Evolutionary conservation across 176 grass and related monocot species (phyloP), one percentile per base, ranked within the genome.

Genomic region (Carex pumila): DNA sequence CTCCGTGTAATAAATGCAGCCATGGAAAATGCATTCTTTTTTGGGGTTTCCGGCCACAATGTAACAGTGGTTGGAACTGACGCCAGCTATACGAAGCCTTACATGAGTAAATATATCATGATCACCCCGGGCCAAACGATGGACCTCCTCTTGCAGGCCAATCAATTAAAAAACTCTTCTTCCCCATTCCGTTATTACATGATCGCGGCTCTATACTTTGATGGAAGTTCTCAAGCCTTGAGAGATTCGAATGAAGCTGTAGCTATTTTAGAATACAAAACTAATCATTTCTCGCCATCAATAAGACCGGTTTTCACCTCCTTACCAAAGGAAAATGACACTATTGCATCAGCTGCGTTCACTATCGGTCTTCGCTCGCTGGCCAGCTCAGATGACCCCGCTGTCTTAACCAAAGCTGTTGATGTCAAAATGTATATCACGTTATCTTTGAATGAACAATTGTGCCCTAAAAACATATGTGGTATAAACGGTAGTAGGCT

Each of bases 21-120:
- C 43, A 77, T 94, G 50, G 88, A 87, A 55, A 82, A 86, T 47
- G 87, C 94, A 71, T 89, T 89, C 85, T 97, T 94, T 88, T 85
- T 97, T 86, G 90, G 72, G 76, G 14, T 91, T 79, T 90, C 91
- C 79, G 88, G 88, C 0, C 94, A 97, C 85, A 72, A 65, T 63
- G 90, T 97, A 87, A 97, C 92, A 13, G 92, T 97, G 21, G 92
- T 97, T 17, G 94, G 90, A 41, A 87, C 84, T 1, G 92, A 97
- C 83, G 94, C 74, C 1, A 85, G 87, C 75, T 97, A 97, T 84
- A 97, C 91, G 67, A 67, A 89, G 32, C 91, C 89, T 79, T 87
- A 90, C 21, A 79, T 65, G 34, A 94, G 87, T 21, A 88, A 97
- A 74, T 88, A 84, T 70, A 84, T 97, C 7, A 92, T 97, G 84